A percentile compares a stretch with the other conserved stretches of the same genome.
Evolutionary conservation across 352 stramenopile species (phyloP).

Genomic region (Phytophthora hybrid): DNA sequence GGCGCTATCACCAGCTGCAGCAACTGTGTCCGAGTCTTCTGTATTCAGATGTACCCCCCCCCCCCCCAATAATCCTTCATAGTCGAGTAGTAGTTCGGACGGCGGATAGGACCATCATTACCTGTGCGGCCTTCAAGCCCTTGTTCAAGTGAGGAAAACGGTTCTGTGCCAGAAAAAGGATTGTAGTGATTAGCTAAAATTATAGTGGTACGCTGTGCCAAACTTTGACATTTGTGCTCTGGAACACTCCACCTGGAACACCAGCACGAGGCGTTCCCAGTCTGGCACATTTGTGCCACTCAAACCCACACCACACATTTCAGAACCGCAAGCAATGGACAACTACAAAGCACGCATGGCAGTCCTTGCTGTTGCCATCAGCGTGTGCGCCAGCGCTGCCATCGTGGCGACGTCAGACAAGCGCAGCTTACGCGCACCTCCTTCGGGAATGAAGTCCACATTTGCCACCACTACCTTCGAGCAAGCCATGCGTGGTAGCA

Average conservation of each 20-base stretch:
- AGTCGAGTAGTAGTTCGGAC: too few species aligned
- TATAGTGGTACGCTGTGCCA: not conserved
- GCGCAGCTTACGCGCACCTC: not conserved
- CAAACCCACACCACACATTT: not conserved
- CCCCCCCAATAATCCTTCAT: too few species aligned
- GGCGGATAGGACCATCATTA: too few species aligned
- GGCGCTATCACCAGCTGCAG: too few species aligned
- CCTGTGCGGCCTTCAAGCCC: too few species aligned
- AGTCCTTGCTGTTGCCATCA: constrained; percentile 5
- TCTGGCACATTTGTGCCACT: not conserved
- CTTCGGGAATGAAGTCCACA: not conserved
- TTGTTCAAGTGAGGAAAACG: constrained; percentile 3
- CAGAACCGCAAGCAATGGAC: not conserved
- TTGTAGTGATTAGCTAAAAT: not conserved
- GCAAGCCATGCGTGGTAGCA: constrained; percentile 2
- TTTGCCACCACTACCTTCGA: constrained; percentile 4
- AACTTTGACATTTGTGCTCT: constrained; percentile 4
- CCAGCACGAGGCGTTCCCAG: constrained; percentile 2
- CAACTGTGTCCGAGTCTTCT: too few species aligned
- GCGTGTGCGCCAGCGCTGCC: constrained; percentile 3
- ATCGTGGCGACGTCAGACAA: constrained; percentile 2
- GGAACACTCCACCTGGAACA: not conserved
- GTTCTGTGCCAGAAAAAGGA: not conserved
- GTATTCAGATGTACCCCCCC: too few species aligned
- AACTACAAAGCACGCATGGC: not conserved